Base-by-base conservation (phyloP, 495 filamentous ascomycete genomes). In the Acidiella bohemica region DNA sequence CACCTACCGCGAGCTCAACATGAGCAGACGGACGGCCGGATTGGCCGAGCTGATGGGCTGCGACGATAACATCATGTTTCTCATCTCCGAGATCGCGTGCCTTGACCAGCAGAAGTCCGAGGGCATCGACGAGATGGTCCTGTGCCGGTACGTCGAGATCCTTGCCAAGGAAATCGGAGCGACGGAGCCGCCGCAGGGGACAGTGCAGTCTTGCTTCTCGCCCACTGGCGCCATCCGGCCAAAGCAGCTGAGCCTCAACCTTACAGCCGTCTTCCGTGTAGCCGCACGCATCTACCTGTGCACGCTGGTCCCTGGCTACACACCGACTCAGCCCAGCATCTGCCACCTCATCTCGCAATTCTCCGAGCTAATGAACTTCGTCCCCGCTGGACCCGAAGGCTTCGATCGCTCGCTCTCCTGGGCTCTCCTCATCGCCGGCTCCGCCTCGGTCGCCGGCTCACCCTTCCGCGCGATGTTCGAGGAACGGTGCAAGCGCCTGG, bases 41-140 rank as follows among this genome's bases (percentile, higher is more conserved):
- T 67, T 97, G 16, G 75, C 77, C 26, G 90, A 95, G 57, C 69
- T 97, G 9, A 97, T 96, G 90, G 90, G 90, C 41, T 97, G 90
- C 59, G 90, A 97, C 42, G 90, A 97, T 63, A 75, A 78, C 17
- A 76, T 97, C 53, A 95, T 97, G 90, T 97, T 93, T 56, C 70
- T 96, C 45, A 93, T 97, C 54, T 93, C 86, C 1, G 90, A 97
- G 56, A 93, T 95, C 49, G 82, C 88, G 17, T 97, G 90, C 61
- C 68, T 97, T 26, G 90, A 97, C 51, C 80, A 81, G 2, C 68
- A 95, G 42, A 93, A 87, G 68, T 62, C 64, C 22, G 80, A 85
- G 21, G 80, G 79, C 28, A 78, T 86, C 60, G 80, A 90, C 47
- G 77, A 82, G 50, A 73, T 93, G 44, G 67, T 77, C 29, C 72